Evolutionary conservation across 208 protist species (phyloP), one percentile per base, ranked within the genome.

Genomic region (Lotmaria passim): DNA sequence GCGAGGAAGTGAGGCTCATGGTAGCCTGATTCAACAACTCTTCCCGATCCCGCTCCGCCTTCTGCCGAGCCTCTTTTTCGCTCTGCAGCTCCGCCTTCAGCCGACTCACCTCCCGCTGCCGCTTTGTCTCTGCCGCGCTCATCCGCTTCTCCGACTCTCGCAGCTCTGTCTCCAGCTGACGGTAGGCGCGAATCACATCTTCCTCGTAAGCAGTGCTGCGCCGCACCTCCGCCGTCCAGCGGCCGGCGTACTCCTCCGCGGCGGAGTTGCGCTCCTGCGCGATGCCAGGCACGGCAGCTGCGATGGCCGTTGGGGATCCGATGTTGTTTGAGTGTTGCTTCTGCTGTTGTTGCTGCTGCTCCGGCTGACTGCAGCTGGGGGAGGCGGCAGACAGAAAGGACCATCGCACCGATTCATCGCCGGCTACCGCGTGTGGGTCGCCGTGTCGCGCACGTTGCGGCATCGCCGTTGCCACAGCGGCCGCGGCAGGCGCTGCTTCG

Each of bases 1-100:
- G 70, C 7, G 70, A 63, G 12, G 30, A 26, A 0, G 30, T 38
- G 21, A 61, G 62, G 7, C 52, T 69, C 21, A 51, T 3, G 2
- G 38, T 47, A 0, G 43, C 70, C n/a, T 78, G 73, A 7, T 21
- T 47, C 17, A 80, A 70, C 47, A 77, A 59, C 26, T 79, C 66
- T 55, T 83, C 82, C 24, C 70, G 73, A 31, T 78, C 78, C 31
- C 59, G 63, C 79, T 75, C 73, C 33, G 62, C 63, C 26, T 65
- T 62, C 19, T 28, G 2, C 21, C 75, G 78, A 28, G 43, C 66
- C 44, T 56, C n/a, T 21, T 23, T 59, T 24, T 79, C 82, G 17
- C 26, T 15, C 38, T 79, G 59, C 30, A 82, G 72, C 36, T 78
- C 41, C 23, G 72, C 51, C 53, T 75, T 76, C 68, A 78, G 78